A percentile compares a stretch with the other conserved stretches of the same genome.
These are phyloP conservation scores for Kickxella alabastrina DNA, from an alignment of 192 early-diverging fungal species.

Conservation along the genomic window DNA sequence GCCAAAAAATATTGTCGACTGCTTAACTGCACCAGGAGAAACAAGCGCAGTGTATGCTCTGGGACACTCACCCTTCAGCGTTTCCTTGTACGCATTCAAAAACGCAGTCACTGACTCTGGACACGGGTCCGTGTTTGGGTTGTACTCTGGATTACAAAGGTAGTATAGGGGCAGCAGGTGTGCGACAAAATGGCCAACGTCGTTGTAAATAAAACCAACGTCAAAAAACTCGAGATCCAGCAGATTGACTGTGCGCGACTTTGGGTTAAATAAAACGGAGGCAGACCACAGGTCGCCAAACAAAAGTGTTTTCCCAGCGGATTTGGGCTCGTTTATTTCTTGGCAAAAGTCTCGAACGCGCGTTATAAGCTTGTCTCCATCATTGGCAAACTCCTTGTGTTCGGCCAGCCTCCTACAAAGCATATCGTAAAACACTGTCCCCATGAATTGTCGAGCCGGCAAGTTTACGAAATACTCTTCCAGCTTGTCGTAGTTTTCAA, in stretches of 20 bases:
- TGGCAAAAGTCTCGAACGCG: neutral
- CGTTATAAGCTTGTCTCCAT: neutral
- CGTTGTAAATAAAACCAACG: slow-evolving; percentile 13
- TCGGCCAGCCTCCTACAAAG: slow-evolving; percentile 3
- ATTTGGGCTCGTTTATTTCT: neutral
- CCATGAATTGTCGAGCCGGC: slow-evolving; percentile 14
- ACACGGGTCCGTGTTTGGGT: slow-evolving; percentile 16
- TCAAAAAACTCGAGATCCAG: slow-evolving; percentile 35
- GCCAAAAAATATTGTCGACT: slow-evolving; percentile 18
- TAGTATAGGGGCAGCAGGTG: slow-evolving; percentile 27
- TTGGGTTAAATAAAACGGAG: slow-evolving; percentile 14
- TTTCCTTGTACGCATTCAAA: slow-evolving; percentile 7
- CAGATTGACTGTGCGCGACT: slow-evolving; percentile 7
- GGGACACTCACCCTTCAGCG: slow-evolving; percentile 8
- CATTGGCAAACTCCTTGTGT: slow-evolving; percentile 10
- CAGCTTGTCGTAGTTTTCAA: neutral
- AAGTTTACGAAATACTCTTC: slow-evolving; percentile 10
- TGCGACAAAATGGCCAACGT: slow-evolving; percentile 30
- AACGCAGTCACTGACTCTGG: slow-evolving; percentile 21
- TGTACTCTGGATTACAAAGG: slow-evolving; percentile 11
- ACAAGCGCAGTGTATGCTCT: slow-evolving; percentile 5
- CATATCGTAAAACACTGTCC: slow-evolving; percentile 14
- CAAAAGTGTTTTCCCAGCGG: slow-evolving; percentile 7
- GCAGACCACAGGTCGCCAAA: slow-evolving; percentile 43
- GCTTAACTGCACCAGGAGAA: slow-evolving; percentile 1